Base-by-base conservation (phyloP, 768 basidiomycete genomes). In the Leccinum longicurvipes region DNA sequence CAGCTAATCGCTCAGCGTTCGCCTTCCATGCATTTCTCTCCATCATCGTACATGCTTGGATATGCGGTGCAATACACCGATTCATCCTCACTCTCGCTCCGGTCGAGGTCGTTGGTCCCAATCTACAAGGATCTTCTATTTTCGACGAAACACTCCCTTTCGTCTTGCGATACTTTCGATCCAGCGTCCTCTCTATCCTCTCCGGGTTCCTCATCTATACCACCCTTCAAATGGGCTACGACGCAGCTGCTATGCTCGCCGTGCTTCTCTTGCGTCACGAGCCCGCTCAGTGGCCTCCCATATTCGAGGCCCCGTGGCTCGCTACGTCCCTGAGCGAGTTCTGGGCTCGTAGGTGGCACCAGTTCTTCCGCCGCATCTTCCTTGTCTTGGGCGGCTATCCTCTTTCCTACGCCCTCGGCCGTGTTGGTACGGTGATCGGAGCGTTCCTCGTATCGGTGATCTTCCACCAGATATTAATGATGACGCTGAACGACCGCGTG, bases 21-120 rank as follows among this genome's bases (percentile, higher is more conserved):
- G 41, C 73, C 2, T 48, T 67, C n/a, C 56, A 67, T 6, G 76
- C 79, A 0, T 47, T 75, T 7, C 9, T 59, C 15, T 75, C 73
- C 21, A 61, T 73, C 28, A 36, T 78, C 29, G 28, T 56, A 15
- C 70, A 79, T 56, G 39, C 77, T 21, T 46, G 81, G 9, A 23
- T 74, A 10, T 74, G 80, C 48, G 81, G 86, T 60, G 51, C 67
- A 19, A 25, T 81, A 4, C 80, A 82, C 55, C 74, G 75, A 57
- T 53, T 67, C 29, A 69, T 82, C n/a, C 80, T 87, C 60, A 73
- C 72, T n/a, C 75, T 82, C 47, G 67, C 69, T 3, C 78, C 80
- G 4, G 58, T 67, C 1, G 74, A 74, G 9, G 58, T 79, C 6
- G n/a, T n/a, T n/a, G 57, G 31, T 6, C 31, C 49, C 14, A 29